Evolutionary conservation across 345 rosid species (phyloP).

Genomic region (Citrus cavaleriei): DNA sequence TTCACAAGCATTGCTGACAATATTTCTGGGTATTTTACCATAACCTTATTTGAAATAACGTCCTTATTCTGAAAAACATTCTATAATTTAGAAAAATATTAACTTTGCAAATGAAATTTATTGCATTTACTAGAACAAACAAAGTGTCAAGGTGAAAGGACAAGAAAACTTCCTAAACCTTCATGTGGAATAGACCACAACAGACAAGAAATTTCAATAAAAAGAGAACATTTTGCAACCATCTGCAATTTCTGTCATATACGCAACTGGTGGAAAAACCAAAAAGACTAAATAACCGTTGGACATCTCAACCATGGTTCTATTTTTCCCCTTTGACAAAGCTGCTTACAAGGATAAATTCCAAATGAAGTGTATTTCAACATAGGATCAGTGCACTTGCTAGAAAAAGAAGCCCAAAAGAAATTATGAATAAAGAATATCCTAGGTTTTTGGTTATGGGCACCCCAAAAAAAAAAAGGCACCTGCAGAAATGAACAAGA

Average conservation of each 20-base stretch:
- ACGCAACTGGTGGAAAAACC: neutral
- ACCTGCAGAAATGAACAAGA: neutral
- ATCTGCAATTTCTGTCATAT: neutral
- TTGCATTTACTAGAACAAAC: neutral
- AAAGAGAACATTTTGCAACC: neutral
- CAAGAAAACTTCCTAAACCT: neutral
- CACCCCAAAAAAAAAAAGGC: neutral
- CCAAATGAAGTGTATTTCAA: neutral
- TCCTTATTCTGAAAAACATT: neutral
- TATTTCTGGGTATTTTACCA: neutral
- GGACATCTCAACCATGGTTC: neutral
- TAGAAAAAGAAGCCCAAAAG: neutral
- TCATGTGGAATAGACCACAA: neutral
- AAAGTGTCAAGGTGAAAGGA: neutral
- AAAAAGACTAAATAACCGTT: neutral
- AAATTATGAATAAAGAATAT: neutral
- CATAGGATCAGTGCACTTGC: neutral
- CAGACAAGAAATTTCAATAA: neutral
- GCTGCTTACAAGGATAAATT: neutral
- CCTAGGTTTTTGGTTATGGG: neutral
- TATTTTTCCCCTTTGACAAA: neutral
- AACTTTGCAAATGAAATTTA: neutral
- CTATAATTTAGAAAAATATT: neutral
- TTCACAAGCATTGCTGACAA: neutral
- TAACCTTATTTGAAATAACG: neutral